Conservation (phyloP, 805 yeast genomes). For the Brettanomyces sp. region DNA sequence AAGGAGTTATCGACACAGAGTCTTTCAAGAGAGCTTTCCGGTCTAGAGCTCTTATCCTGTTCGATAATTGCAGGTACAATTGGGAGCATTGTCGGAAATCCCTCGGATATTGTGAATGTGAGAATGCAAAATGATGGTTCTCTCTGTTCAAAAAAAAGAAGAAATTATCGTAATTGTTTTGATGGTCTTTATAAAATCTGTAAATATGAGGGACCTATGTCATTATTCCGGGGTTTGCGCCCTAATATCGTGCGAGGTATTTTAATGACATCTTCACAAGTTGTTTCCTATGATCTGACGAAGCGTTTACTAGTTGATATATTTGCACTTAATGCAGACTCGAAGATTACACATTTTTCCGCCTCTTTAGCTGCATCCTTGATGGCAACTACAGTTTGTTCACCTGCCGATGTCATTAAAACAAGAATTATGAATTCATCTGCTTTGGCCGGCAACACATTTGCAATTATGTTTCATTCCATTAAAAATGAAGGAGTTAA, state of each 20-base stretch:
- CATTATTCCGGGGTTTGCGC: conserved; percentile 63
- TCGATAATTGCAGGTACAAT: conserved; percentile 81
- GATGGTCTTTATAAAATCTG: conserved; percentile 61
- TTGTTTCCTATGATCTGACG: conserved; percentile 75
- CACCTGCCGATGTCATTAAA: conserved; percentile 87
- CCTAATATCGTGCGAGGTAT: conserved; percentile 78
- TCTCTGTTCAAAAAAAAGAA: conserved; percentile 50
- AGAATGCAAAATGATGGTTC: conserved; percentile 87
- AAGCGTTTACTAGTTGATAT: conserved; percentile 48
- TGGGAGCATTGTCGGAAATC: conserved; percentile 84
- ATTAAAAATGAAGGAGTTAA: conserved; percentile 62
- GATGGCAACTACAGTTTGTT: conserved; percentile 85
- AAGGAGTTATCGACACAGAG: conserved; percentile 45
- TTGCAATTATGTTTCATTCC: conserved; percentile 42
- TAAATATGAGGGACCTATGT: conserved; percentile 47
- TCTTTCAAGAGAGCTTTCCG: conserved; percentile 38
- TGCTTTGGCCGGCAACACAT: conserved; percentile 33
- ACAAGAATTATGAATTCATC: conserved; percentile 77
- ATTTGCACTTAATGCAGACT: conserved; percentile 44
- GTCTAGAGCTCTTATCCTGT: conserved; percentile 55
- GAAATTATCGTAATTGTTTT: conserved; percentile 69
- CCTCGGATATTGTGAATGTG: conserved; percentile 79
- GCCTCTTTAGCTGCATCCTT: conserved; percentile 77
- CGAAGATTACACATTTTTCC: conserved; percentile 64
- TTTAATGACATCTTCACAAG: conserved; percentile 85